These are phyloP conservation scores for Zangia roseola DNA, from an alignment of 768 basidiomycete species.

Conservation along the genomic window DNA sequence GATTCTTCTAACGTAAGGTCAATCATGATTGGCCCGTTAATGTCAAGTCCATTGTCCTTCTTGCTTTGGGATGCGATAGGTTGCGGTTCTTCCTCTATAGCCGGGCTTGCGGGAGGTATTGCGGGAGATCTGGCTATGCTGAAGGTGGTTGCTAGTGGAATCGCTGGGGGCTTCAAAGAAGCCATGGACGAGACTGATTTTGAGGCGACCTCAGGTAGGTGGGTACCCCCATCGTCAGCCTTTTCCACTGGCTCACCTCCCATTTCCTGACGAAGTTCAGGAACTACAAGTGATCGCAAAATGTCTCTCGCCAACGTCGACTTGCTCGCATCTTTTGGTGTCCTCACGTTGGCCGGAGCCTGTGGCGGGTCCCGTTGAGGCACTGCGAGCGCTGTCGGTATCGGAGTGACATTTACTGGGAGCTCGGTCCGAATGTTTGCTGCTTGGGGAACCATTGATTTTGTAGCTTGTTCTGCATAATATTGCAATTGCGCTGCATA, in stretches of 20 bases:
- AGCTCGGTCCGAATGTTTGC: background rate
- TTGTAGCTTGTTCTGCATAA: conserved; percentile 20
- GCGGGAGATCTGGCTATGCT: background rate
- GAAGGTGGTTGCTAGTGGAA: background rate
- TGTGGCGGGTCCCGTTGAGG: conserved; percentile 5
- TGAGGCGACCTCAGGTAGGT: background rate
- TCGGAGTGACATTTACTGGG: background rate
- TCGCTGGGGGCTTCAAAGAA: background rate
- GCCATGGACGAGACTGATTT: background rate
- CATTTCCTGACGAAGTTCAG: conserved; percentile 7
- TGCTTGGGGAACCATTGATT: conserved; percentile 5
- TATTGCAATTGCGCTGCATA: conserved; percentile 20
- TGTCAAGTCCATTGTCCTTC: background rate
- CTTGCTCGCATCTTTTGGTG: conserved; percentile 45
- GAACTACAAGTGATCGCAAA: conserved; percentile 44
- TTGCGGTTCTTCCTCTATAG: conserved; percentile 1
- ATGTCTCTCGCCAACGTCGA: conserved; percentile 56
- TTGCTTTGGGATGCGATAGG: background rate
- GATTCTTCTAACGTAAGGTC: conserved; percentile 27
- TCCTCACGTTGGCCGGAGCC: conserved; percentile 10
- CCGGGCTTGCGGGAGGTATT: background rate
- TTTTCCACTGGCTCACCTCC: background rate
- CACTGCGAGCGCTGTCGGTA: conserved; percentile 3
- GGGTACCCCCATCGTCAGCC: background rate
- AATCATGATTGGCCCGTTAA: conserved; percentile 23